phyloP scores from a whole-genome alignment of 192 early-diverging fungal genomes.

The Cladochytrium replicatum region DNA sequence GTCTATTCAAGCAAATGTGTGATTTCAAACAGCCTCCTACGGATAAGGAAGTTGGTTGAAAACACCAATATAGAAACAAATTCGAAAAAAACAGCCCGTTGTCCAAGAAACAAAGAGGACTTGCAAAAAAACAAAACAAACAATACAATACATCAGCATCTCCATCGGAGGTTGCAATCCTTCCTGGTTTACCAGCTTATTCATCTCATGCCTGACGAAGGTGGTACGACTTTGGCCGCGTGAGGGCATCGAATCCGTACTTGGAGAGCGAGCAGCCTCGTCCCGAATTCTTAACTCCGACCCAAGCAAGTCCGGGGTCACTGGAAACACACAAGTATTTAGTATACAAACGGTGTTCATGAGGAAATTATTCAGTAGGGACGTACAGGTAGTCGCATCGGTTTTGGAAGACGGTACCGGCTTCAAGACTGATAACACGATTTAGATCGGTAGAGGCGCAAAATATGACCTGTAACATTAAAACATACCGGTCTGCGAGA shows the following conservation, averaged over 20 bases:
- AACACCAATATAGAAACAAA: no score
- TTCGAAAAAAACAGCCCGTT: no score
- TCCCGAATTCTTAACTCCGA: constrained; percentile 65
- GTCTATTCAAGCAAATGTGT: no score
- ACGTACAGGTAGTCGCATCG: constrained; percentile 72
- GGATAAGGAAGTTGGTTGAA: no score
- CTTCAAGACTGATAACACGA: constrained; percentile 38
- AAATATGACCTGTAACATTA: background rate
- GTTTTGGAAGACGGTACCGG: constrained; percentile 77
- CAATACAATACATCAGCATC: no score
- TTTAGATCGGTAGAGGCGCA: background rate
- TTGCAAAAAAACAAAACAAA: no score
- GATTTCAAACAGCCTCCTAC: no score
- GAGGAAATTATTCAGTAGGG: background rate
- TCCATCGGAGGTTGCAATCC: no score
- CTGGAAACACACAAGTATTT: background rate
- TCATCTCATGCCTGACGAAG: no score
- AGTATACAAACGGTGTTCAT: background rate
- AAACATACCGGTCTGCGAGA: constrained; percentile 34
- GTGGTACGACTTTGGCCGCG: constrained; percentile 58
- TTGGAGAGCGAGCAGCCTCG: constrained; percentile 58
- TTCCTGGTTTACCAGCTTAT: no score
- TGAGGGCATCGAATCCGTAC: constrained; percentile 64
- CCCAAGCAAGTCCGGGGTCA: constrained; percentile 73
- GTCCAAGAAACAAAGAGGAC: no score